phyloP scores from a whole-genome alignment of 2,329 filamentous ascomycete species.

The Epichloe hybrida region DNA sequence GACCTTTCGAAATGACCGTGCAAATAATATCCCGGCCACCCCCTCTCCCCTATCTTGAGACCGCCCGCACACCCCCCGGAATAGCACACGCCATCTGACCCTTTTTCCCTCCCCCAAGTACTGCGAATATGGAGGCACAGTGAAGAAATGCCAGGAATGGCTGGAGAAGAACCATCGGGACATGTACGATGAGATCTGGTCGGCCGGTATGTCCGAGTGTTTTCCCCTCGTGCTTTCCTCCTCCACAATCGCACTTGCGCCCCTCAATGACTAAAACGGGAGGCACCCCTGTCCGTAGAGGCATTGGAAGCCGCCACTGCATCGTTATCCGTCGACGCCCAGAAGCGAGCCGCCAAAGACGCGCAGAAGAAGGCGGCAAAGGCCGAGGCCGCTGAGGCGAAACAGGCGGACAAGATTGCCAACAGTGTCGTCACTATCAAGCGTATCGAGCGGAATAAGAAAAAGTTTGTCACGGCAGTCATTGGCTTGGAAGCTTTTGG shows the following conservation, averaged over 20 bases:
- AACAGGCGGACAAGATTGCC: slow-evolving; percentile 70
- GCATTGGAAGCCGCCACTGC: slow-evolving; percentile 74
- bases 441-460: slow-evolving; percentile 94
- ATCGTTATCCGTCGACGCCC: slow-evolving; percentile 75
- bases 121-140: slow-evolving; percentile 94
- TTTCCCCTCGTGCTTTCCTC: not conserved
- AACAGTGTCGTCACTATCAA: slow-evolving; percentile 80
- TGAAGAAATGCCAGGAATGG: slow-evolving; percentile 97
- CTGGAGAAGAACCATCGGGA: slow-evolving; percentile 59
- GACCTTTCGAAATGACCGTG: not conserved
- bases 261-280: not conserved
- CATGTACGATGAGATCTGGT: slow-evolving; percentile 73
- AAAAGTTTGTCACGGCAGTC: slow-evolving; percentile 92
- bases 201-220: slow-evolving; percentile 48
- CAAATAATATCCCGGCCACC: not conserved
- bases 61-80: not conserved
- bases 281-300: slow-evolving; percentile 33
- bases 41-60: not conserved
- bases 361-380: slow-evolving; percentile 94
- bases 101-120: slow-evolving; percentile 44
- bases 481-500: slow-evolving; percentile 81
- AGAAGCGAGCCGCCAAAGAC: slow-evolving; percentile 91
- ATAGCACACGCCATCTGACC: not conserved
- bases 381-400: slow-evolving; percentile 74
- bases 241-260: not conserved